Evolutionary conservation across 1,284 basidiomycete species (phyloP), one percentile per base, ranked within the genome.

Genomic region (Hortiboletus rubellus): DNA sequence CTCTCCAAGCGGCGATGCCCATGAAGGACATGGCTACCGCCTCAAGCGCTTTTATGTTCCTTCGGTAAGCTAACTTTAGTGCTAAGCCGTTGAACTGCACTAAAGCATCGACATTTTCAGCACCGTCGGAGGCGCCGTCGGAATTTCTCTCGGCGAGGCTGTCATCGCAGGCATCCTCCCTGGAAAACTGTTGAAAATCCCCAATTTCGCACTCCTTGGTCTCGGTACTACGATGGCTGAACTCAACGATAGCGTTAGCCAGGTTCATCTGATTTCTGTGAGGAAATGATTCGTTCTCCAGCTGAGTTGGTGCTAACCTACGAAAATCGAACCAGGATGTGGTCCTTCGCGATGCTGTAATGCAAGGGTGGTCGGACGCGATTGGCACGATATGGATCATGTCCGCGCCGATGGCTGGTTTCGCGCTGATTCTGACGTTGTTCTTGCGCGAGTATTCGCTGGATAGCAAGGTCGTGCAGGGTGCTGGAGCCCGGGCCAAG

Each of bases 1-100:
- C 79, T 22, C 71, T 92, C 14, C 90, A 92, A 74, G 88, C 89
- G 2, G 86, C 89, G 1, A 92, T 93, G 88, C 91, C 91, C 0
- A 64, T 89, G 27, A 86, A 85, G 63, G 89, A 92, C 63, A 89
- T 92, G 88, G 87, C 89, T 2, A 91, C 90, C 0, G 85, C 82
- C 57, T 91, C 91, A 0, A 76, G 81, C 2, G 83, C 85, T 0
- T 89, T 86, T 66, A 82, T 83, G n/a, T 86, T 93, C 65, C 73
- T 91, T 57, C 80, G 89, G 85, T 85, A 63, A 50, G 72, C 52
- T 27, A 1, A 14, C 43, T 22, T n/a, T 22, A 8, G 37, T 47
- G 5, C 22, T 17, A 8, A 7, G 18, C 49, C 1, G 0, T 34
- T 5, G 31, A 31, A 9, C 9, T 56, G 2, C 46, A 44, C 41